phyloP scores from a whole-genome alignment of 805 yeast genomes.

The Kodamaea fukazawae region DNA sequence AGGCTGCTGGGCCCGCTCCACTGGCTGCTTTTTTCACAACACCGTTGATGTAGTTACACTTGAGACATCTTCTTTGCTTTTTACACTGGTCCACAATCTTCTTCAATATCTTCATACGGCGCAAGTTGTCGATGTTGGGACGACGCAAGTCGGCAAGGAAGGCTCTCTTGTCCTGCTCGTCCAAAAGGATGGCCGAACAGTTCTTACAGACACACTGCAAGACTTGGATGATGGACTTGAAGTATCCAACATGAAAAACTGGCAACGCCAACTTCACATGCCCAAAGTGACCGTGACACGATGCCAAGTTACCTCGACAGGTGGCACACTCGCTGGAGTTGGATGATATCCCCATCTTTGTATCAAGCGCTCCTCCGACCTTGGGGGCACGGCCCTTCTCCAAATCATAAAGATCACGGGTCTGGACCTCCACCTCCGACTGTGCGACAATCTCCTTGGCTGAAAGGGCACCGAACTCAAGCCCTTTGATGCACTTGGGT shows the following conservation, averaged over 20 bases:
- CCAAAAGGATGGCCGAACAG: slow-evolving; percentile 76
- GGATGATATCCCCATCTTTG: slow-evolving; percentile 90
- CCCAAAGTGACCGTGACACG: slow-evolving; percentile 99
- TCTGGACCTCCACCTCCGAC: slow-evolving; percentile 89
- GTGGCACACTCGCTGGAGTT: slow-evolving; percentile 84
- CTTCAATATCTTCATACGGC: slow-evolving; percentile 86
- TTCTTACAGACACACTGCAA: slow-evolving; percentile 88
- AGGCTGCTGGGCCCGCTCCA: slow-evolving; percentile 88
- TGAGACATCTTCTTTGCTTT: slow-evolving; percentile 86
- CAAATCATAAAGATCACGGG: slow-evolving; percentile 87
- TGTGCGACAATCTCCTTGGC: slow-evolving; percentile 89
- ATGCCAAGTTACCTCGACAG: slow-evolving; percentile 86
- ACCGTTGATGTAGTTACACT: slow-evolving; percentile 89
- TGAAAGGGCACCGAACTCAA: slow-evolving; percentile 90
- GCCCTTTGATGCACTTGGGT: slow-evolving; percentile 86
- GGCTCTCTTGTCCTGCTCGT: slow-evolving; percentile 65
- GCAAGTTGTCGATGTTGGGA: slow-evolving; percentile 85
- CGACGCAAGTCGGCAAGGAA: slow-evolving; percentile 77
- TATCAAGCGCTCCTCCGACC: slow-evolving; percentile 82
- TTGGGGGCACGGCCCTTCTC: slow-evolving; percentile 87
- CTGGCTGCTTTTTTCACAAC: slow-evolving; percentile 95
- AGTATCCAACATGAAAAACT: slow-evolving; percentile 96
- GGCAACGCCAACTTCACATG: slow-evolving; percentile 91
- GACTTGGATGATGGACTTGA: slow-evolving; percentile 84
- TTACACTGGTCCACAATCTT: slow-evolving; percentile 88